Evolutionary conservation across 2,329 filamentous ascomycete species (phyloP), one percentile per base, ranked within the genome.

Genomic region (Xylariaceae sp.): DNA sequence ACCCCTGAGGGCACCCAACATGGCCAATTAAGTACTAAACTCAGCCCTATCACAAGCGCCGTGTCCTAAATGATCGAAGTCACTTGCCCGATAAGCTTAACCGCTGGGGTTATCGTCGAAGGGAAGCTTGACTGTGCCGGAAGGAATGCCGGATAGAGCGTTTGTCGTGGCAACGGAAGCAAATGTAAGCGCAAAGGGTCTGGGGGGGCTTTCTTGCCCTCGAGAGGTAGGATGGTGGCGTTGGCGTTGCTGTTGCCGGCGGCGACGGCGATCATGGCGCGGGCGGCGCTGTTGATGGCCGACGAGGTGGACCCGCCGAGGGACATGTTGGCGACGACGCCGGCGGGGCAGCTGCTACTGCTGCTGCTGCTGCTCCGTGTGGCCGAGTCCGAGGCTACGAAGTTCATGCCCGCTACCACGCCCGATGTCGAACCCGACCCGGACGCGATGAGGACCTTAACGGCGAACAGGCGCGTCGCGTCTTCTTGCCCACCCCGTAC

Each of bases 241-340:
- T 70, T 61, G n/a, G 51, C 55, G 45, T 62, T 59, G 15, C 61
- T 60, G 54, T 78, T 78, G 13, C 76, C 76, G 14, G 75, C 74
- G 3, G 75, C 73, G 1, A 75, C 73, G 19, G 51, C 50, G 50
- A 67, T 67, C 34, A 72, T 70, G 17, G 57, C 60, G 26, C 66
- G 61, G 13, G 77, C 64, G 31, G 72, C 71, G 24, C 51, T 54
- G 63, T 77, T 77, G 51, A 76, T 62, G 30, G 73, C 61, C 1
- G 59, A 45, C 1, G 69, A 71, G 41, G 52, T 56, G 19, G 52
- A 40, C 2, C 70, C 71, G 9, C 73, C 74, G 2, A 79, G 65
- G 15, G 71, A 76, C 70, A 79, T 70, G 61, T 67, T 73, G 41
- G 76, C 65, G 13, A 77, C 72, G 12, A 71, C 59, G n/a, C 63